Percentiles rank a stretch among this genome's conserved stretches.
Evolutionary conservation across 2,329 filamentous ascomycete genomes (phyloP).

Genomic region (Colletotrichum musae): DNA sequence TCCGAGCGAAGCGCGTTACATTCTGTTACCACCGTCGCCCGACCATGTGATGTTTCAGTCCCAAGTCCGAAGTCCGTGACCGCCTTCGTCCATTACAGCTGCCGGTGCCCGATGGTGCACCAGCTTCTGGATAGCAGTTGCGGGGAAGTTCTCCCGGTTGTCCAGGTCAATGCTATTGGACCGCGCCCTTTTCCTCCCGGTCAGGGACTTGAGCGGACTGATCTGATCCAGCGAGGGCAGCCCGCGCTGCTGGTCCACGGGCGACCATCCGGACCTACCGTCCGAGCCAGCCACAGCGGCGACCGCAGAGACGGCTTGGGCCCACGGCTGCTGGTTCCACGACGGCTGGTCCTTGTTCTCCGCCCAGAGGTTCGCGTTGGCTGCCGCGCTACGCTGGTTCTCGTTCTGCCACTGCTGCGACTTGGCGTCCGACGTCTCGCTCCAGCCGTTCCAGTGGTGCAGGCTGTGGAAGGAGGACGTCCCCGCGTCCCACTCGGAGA

Average conservation of each 20-base stretch:
- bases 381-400: slow-evolving; percentile 42
- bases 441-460: slow-evolving; percentile 42
- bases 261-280: slow-evolving; percentile 39
- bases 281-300: slow-evolving; percentile 45
- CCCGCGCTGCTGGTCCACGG: slow-evolving; percentile 37
- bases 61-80: slow-evolving; percentile 40
- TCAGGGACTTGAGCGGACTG: slow-evolving; percentile 40
- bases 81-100: slow-evolving; percentile 37
- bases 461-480: slow-evolving; percentile 38
- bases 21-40: slow-evolving; percentile 6
- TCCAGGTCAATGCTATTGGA: slow-evolving; percentile 43
- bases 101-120: slow-evolving; percentile 40
- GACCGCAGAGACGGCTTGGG: slow-evolving; percentile 51
- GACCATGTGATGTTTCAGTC: slow-evolving; percentile 34
- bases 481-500: slow-evolving; percentile 38
- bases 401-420: slow-evolving; percentile 40
- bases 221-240: slow-evolving; percentile 41
- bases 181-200: slow-evolving; percentile 40
- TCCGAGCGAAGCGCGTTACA: background rate
- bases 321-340: slow-evolving; percentile 49
- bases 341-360: slow-evolving; percentile 48
- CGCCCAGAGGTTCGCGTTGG: slow-evolving; percentile 48
- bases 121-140: slow-evolving; percentile 41
- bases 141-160: slow-evolving; percentile 42
- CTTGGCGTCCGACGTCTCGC: slow-evolving; percentile 34